These are phyloP conservation scores for Barnettozyma botsteinii DNA, from an alignment of 805 yeast genomes.

Conservation along the genomic window DNA sequence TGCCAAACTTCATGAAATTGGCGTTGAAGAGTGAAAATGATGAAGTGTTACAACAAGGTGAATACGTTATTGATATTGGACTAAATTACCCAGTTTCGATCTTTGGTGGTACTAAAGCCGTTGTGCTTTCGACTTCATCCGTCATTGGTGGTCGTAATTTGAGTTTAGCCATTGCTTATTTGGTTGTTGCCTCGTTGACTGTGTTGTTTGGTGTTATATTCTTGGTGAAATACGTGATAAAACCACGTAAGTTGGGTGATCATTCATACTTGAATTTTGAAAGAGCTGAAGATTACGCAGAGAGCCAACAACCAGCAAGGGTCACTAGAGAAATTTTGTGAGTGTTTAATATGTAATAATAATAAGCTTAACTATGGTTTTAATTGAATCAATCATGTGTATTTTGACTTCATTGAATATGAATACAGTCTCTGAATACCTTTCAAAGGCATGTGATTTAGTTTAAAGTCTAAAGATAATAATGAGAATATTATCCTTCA, in stretches of 20 bases:
- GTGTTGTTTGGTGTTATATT: conserved; percentile 69
- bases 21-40: conserved; percentile 66
- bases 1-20: conserved; percentile 77
- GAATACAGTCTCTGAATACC: no score
- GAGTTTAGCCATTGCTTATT: conserved; percentile 77
- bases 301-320: conserved; percentile 7
- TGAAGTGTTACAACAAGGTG: conserved; percentile 49
- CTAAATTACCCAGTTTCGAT: conserved; percentile 75
- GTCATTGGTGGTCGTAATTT: conserved; percentile 85
- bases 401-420: no score
- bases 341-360: no score
- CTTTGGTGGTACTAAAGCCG: conserved; percentile 85
- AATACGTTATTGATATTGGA: conserved; percentile 61
- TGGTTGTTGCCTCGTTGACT: conserved; percentile 77
- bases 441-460: no score
- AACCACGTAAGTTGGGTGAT: conserved; percentile 82
- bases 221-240: conserved; percentile 72
- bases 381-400: no score
- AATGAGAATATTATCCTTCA: no score
- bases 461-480: no score
- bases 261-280: conserved; percentile 56
- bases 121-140: conserved; percentile 76
- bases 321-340: conserved; percentile 24
- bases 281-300: conserved; percentile 16
- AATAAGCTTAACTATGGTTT: no score